A percentile compares a stretch with the other conserved stretches of the same genome.
phyloP scores from a whole-genome alignment of 139 green algal species.

The Coelastrella sp. region DNA sequence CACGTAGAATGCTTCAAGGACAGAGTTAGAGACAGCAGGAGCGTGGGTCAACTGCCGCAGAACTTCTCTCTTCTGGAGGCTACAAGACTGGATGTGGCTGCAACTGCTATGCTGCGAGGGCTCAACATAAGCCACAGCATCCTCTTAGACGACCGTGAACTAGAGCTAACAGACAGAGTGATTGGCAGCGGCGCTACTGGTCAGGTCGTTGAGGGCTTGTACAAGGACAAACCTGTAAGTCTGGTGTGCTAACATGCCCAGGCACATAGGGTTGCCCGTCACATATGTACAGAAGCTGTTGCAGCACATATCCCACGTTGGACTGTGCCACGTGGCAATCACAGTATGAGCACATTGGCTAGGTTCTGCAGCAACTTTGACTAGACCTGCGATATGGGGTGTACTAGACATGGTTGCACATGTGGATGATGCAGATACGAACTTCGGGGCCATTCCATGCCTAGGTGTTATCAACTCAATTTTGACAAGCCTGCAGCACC shows the following conservation, averaged over 20 bases:
- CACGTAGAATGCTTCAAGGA: background rate
- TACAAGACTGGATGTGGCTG: background rate
- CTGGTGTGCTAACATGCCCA: background rate
- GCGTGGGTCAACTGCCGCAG: background rate
- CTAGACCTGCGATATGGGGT: too few species aligned
- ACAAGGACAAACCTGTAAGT: conserved; percentile 11
- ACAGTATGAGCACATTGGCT: too few species aligned
- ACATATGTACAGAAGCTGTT: too few species aligned
- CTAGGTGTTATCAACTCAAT: too few species aligned
- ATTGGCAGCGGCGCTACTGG: background rate
- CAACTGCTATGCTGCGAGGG: background rate
- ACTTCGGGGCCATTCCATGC: too few species aligned
- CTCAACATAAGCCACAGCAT: background rate
- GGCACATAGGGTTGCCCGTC: background rate
- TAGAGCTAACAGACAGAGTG: background rate
- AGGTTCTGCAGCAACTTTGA: too few species aligned
- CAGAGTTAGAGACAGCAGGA: background rate
- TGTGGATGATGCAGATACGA: too few species aligned
- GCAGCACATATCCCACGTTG: too few species aligned
- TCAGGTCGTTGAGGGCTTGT: background rate
- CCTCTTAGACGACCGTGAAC: background rate
- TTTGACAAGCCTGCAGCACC: too few species aligned
- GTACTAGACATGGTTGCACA: too few species aligned
- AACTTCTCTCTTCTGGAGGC: conserved; percentile 4
- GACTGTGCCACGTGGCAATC: too few species aligned